These are phyloP conservation scores for Torulaspora quercuum DNA, from an alignment of 805 yeast genomes.

Conservation along the genomic window DNA sequence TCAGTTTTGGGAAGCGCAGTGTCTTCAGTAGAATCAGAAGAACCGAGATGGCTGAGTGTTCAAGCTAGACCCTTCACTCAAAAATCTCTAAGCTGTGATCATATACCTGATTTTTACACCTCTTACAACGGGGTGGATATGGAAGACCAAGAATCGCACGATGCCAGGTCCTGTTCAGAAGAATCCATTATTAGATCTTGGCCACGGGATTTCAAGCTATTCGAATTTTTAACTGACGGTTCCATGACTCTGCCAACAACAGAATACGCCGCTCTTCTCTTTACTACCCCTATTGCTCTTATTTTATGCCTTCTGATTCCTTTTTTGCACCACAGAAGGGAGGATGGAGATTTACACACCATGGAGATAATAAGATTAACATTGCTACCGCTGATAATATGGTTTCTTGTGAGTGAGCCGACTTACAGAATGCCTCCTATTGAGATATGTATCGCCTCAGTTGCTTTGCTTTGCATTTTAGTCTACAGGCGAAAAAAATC, in stretches of 20 bases:
- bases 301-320: slow-evolving; percentile 22
- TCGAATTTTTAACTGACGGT: slow-evolving; percentile 13
- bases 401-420: slow-evolving; percentile 8
- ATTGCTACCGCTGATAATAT: slow-evolving; percentile 8
- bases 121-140: background rate
- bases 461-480: slow-evolving; percentile 7
- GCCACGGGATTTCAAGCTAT: slow-evolving; percentile 15
- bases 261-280: slow-evolving; percentile 22
- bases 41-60: slow-evolving; percentile 6
- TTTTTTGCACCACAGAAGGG: slow-evolving; percentile 6
- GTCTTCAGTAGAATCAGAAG: slow-evolving; percentile 3
- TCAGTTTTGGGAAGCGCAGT: slow-evolving; percentile 6
- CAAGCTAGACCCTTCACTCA: slow-evolving; percentile 13
- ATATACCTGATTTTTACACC: slow-evolving; percentile 14
- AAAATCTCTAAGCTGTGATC: slow-evolving; percentile 23
- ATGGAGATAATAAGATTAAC: slow-evolving; percentile 17
- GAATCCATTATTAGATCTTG: slow-evolving; percentile 7
- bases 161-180: background rate
- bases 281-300: slow-evolving; percentile 26
- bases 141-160: background rate
- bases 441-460: slow-evolving; percentile 6
- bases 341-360: slow-evolving; percentile 4
- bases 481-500: slow-evolving; percentile 8
- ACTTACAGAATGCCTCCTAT: slow-evolving; percentile 2
- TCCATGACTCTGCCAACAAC: slow-evolving; percentile 12